Evolutionary conservation across 176 grass and related monocot species (phyloP).

Genomic region (Alloteropsis semialata): DNA sequence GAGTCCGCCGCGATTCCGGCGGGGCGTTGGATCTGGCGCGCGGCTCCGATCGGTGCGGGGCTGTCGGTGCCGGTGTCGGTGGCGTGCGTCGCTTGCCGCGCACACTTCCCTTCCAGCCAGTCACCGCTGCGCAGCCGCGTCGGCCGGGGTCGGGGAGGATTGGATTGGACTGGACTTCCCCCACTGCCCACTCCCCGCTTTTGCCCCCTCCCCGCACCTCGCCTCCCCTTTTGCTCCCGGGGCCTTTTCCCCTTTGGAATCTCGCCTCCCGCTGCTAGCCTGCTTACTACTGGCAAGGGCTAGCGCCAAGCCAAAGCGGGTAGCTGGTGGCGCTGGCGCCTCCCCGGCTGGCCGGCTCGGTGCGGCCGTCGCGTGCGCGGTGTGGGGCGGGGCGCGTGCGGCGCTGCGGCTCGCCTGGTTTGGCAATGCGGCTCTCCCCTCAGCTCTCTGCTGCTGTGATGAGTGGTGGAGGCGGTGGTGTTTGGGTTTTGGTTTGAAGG

Average conservation of each 20-base stretch:
- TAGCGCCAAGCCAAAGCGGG: constrained; percentile 9
- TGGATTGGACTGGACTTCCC: constrained; percentile 12
- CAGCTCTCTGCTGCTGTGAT: neutral
- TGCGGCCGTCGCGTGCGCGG: neutral
- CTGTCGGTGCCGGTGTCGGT: constrained; percentile 23
- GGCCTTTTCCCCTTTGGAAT: constrained; percentile 30
- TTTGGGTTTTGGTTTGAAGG: neutral
- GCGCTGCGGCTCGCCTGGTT: neutral
- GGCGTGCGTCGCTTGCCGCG: constrained; percentile 26
- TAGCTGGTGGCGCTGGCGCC: neutral
- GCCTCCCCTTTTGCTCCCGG: constrained; percentile 20
- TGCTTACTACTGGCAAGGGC: neutral
- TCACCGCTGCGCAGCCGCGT: neutral
- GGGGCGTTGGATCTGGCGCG: constrained; percentile 32
- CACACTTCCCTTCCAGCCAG: constrained; percentile 27
- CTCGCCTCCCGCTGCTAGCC: neutral
- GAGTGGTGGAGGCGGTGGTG: neutral
- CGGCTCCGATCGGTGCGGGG: constrained; percentile 30
- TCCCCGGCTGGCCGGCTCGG: neutral
- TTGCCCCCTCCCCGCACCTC: constrained; percentile 2
- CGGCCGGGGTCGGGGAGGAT: neutral
- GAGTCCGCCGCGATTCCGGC: constrained; percentile 26
- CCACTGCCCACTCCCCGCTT: neutral
- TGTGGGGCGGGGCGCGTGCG: neutral
- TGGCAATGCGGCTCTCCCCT: constrained; percentile 38